Percentiles rank a stretch among this genome's conserved stretches.
These are phyloP conservation scores for Tolypocladium guangdongense DNA, from an alignment of 2,329 filamentous ascomycete species.

Conservation along the genomic window DNA sequence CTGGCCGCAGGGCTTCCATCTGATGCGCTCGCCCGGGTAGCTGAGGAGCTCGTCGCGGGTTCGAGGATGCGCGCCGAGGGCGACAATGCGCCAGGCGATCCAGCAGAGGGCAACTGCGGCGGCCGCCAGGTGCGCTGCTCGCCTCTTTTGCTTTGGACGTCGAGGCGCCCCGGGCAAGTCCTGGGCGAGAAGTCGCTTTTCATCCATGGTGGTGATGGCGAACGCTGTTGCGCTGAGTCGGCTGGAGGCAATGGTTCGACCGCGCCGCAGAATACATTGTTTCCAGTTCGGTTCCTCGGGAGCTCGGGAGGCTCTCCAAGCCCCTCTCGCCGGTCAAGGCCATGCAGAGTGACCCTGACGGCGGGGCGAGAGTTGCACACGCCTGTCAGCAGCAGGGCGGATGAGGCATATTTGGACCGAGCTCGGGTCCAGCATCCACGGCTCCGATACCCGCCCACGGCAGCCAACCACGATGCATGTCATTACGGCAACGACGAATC, in stretches of 20 bases:
- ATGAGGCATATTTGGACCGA: neutral
- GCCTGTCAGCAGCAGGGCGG: neutral
- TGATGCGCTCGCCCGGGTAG: conserved; percentile 24
- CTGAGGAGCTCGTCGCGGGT: neutral
- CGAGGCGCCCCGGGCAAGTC: neutral
- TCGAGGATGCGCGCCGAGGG: too few species aligned
- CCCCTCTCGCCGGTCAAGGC: too few species aligned
- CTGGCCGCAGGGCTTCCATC: conserved; percentile 28
- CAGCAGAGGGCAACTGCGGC: neutral
- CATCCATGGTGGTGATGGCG: neutral
- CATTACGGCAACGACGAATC: neutral
- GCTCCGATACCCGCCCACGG: neutral
- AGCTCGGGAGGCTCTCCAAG: too few species aligned
- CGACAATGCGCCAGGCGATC: neutral
- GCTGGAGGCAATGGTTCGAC: too few species aligned
- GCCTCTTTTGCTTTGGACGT: neutral
- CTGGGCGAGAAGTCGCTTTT: neutral
- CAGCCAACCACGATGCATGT: neutral
- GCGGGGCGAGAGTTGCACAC: neutral
- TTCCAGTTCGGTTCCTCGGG: too few species aligned
- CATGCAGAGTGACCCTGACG: neutral
- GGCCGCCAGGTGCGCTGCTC: neutral
- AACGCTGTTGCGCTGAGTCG: neutral
- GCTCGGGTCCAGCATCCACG: neutral
- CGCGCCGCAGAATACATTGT: too few species aligned